Conservation (phyloP, 2,329 filamentous ascomycete genomes). For the Epichloe festucae region DNA sequence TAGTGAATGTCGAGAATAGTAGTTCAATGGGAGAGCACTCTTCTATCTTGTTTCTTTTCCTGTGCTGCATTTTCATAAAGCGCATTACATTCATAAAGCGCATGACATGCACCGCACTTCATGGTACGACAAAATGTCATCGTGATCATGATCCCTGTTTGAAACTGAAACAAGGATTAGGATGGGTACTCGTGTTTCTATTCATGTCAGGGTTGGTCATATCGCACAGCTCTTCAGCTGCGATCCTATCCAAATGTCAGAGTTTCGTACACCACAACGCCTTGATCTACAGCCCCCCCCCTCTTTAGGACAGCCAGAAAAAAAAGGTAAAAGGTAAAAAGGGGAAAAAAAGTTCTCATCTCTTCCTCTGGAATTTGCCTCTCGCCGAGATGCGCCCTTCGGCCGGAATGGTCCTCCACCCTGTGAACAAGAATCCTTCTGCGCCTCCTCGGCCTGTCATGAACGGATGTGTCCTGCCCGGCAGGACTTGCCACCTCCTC, state of each 20-base stretch:
- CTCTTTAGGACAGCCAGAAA: background rate
- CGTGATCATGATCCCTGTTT: background rate
- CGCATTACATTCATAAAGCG: too few species aligned
- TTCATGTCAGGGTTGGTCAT: background rate
- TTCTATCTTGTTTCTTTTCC: too few species aligned
- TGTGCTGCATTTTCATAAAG: too few species aligned
- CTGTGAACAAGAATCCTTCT: slow-evolving; percentile 85
- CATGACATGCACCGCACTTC: too few species aligned
- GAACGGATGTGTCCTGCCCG: slow-evolving; percentile 79
- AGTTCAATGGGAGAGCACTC: background rate
- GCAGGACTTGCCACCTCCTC: slow-evolving; percentile 79
- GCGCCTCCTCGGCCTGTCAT: slow-evolving; percentile 84
- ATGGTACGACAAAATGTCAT: background rate
- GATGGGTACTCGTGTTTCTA: too few species aligned
- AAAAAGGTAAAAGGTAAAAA: background rate
- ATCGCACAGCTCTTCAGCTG: background rate
- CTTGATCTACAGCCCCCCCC: background rate
- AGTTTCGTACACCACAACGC: background rate
- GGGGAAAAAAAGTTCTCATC: slow-evolving; percentile 17
- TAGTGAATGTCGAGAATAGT: background rate
- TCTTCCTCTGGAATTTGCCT: slow-evolving; percentile 61
- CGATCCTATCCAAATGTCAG: background rate
- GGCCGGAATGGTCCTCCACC: slow-evolving; percentile 64
- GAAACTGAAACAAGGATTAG: too few species aligned
- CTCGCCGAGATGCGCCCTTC: slow-evolving; percentile 71